Evolutionary conservation across 2,329 filamentous ascomycete genomes (phyloP).

Genomic region (Claviceps maximensis): DNA sequence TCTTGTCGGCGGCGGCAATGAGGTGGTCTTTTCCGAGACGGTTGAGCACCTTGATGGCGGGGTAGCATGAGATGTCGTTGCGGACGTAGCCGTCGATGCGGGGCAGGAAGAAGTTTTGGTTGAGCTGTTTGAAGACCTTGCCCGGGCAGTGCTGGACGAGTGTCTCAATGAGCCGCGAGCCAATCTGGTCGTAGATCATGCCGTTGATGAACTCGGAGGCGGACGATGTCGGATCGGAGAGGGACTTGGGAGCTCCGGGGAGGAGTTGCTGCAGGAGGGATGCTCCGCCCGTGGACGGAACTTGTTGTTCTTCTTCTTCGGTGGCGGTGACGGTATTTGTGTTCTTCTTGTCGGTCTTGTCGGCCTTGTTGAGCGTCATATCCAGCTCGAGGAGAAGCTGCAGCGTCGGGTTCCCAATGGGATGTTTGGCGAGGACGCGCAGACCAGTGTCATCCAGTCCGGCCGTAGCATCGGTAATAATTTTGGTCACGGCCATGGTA

Average conservation of each 20-base stretch:
- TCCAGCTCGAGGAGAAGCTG: constrained; percentile 84
- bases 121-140: constrained; percentile 81
- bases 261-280: constrained; percentile 64
- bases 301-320: not conserved
- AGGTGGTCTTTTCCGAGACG: constrained; percentile 80
- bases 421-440: constrained; percentile 73
- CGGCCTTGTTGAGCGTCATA: constrained; percentile 50
- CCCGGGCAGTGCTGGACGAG: constrained; percentile 70
- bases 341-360: constrained; percentile 3
- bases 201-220: constrained; percentile 69
- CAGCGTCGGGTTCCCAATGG: constrained; percentile 83
- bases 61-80: constrained; percentile 83
- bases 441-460: constrained; percentile 69
- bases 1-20: constrained; percentile 54
- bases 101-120: constrained; percentile 65
- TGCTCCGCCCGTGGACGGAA: constrained; percentile 7
- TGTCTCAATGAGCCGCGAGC: constrained; percentile 79
- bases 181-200: constrained; percentile 79
- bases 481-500: constrained; percentile 60
- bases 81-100: constrained; percentile 69
- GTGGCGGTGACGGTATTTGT: not conserved
- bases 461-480: constrained; percentile 63
- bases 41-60: constrained; percentile 70
- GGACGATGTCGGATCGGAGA: constrained; percentile 59
- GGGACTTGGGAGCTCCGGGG: constrained; percentile 58